phyloP scores from a whole-genome alignment of 2,329 filamentous ascomycete species.

The Cladosporium halotolerans region DNA sequence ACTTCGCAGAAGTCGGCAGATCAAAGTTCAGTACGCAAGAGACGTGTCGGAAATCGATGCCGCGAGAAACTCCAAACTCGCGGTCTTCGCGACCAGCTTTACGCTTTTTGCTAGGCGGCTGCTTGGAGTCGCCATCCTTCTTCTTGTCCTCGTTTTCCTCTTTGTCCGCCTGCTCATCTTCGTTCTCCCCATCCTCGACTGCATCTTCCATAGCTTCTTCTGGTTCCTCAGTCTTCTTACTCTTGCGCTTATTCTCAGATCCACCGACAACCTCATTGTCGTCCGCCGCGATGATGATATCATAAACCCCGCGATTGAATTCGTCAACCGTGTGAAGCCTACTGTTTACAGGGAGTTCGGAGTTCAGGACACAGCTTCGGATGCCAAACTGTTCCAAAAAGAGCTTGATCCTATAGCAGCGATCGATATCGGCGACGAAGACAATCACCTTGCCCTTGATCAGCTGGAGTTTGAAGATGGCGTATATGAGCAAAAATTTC shows the following conservation, averaged over 20 bases:
- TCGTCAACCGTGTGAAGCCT: slow-evolving; percentile 92
- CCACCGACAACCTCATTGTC: slow-evolving; percentile 77
- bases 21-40: slow-evolving; percentile 96
- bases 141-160: slow-evolving; percentile 31
- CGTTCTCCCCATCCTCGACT: slow-evolving; percentile 29
- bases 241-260: slow-evolving; percentile 40
- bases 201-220: slow-evolving; percentile 22
- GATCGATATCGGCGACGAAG: slow-evolving; percentile 79
- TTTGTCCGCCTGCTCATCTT: slow-evolving; percentile 21
- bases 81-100: slow-evolving; percentile 65
- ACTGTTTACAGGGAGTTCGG: slow-evolving; percentile 87
- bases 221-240: slow-evolving; percentile 17
- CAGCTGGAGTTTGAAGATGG: slow-evolving; percentile 90
- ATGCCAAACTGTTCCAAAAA: slow-evolving; percentile 97
- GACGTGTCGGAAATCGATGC: slow-evolving; percentile 95
- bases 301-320: slow-evolving; percentile 94
- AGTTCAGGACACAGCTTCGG: slow-evolving; percentile 87
- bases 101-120: slow-evolving; percentile 27
- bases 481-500: slow-evolving; percentile 87
- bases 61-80: slow-evolving; percentile 91
- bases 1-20: slow-evolving; percentile 78
- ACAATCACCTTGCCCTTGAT: slow-evolving; percentile 88
- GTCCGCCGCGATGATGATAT: slow-evolving; percentile 95
- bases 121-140: slow-evolving; percentile 29
- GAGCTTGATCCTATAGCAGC: slow-evolving; percentile 85